phyloP scores from a whole-genome alignment of 768 basidiomycete species.

The Panus rudis region DNA sequence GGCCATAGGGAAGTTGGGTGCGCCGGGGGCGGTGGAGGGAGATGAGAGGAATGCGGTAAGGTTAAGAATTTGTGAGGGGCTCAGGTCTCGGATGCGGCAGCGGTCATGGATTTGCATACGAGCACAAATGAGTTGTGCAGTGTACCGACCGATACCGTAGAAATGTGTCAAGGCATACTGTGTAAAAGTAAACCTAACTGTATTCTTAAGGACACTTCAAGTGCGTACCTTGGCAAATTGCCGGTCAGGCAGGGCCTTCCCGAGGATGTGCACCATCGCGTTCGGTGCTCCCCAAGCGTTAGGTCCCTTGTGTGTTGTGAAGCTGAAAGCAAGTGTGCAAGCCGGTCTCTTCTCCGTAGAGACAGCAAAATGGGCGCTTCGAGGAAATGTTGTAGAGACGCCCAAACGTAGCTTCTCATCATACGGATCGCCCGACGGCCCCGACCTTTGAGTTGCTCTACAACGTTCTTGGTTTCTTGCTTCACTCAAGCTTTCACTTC shows the following conservation, averaged over 20 bases:
- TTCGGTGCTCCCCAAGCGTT: no score
- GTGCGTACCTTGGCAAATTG: constrained; percentile 62
- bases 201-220: neutral
- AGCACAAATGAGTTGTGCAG: constrained; percentile 78
- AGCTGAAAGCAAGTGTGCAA: no score
- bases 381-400: no score
- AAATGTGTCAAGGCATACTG: constrained; percentile 89
- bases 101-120: constrained; percentile 88
- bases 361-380: no score
- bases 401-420: no score
- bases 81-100: constrained; percentile 73
- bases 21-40: constrained; percentile 64
- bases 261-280: constrained; percentile 72
- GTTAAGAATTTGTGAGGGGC: constrained; percentile 81
- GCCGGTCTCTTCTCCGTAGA: no score
- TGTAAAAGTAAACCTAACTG: neutral
- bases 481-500: neutral
- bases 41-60: constrained; percentile 94
- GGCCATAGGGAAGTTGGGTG: constrained; percentile 65
- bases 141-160: constrained; percentile 78
- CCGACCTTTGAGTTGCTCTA: no score
- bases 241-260: constrained; percentile 72
- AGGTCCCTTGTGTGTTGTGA: no score
- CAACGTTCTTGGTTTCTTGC: no score
- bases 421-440: no score